Percentiles rank a stretch among this genome's conserved stretches.
phyloP scores from a whole-genome alignment of 495 filamentous ascomycete genomes.

The Penicillium pulvis region DNA sequence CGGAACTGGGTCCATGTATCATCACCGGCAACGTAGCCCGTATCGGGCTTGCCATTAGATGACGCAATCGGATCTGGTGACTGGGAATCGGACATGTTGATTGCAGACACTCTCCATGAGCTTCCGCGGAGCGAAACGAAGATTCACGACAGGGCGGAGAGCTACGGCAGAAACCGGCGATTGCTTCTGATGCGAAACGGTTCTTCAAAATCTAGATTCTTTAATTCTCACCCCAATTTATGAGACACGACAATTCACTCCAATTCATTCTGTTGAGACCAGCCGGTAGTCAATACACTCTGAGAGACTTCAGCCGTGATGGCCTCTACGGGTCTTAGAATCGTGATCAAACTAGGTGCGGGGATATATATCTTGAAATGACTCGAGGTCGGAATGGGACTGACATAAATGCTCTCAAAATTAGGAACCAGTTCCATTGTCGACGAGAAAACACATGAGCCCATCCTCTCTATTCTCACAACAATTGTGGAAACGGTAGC shows the following conservation, averaged over 20 bases:
- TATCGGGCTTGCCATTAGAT: conserved; percentile 32
- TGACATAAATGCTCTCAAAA: conserved; percentile 9
- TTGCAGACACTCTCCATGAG: background rate
- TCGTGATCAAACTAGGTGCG: conserved; percentile 95
- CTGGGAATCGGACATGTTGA: conserved; percentile 40
- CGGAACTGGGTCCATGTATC: conserved; percentile 69
- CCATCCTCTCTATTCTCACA: conserved; percentile 86
- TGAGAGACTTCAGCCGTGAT: conserved; percentile 15
- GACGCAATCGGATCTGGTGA: conserved; percentile 22
- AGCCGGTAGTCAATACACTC: background rate
- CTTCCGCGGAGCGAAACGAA: conserved; percentile 10
- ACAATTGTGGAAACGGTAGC: conserved; percentile 92
- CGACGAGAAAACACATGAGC: conserved; percentile 94
- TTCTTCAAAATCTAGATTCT: conserved; percentile 3
- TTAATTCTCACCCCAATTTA: conserved; percentile 5
- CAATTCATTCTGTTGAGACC: background rate
- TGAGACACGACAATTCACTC: conserved; percentile 3
- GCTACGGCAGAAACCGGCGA: conserved; percentile 31
- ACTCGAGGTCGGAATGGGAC: conserved; percentile 14
- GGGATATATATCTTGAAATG: conserved; percentile 23
- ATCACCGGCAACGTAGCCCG: conserved; percentile 54
- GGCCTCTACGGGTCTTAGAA: conserved; percentile 54
- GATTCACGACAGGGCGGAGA: conserved; percentile 40
- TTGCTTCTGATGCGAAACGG: conserved; percentile 8
- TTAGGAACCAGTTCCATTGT: conserved; percentile 97